phyloP scores from a whole-genome alignment of 1,284 basidiomycete genomes.

The Leccinum pachyderme region DNA sequence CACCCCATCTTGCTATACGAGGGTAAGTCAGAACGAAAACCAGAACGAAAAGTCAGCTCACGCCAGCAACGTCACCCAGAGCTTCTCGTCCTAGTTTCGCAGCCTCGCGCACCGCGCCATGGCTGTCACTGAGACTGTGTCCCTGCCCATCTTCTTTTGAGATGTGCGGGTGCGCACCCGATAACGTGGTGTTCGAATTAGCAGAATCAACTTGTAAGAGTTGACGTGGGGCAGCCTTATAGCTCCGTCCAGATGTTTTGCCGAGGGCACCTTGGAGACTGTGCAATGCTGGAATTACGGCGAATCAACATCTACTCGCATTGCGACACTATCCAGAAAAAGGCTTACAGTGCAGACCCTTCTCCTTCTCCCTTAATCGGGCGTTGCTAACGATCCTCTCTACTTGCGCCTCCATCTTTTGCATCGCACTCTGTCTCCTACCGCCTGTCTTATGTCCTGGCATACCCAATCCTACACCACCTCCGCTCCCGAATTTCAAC shows the following conservation, averaged over 20 bases:
- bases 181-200: conserved; percentile 48
- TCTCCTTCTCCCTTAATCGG: conserved; percentile 81
- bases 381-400: conserved; percentile 95
- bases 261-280: conserved; percentile 95
- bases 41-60: conserved; percentile 28
- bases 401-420: conserved; percentile 96
- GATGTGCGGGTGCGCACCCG: conserved; percentile 56
- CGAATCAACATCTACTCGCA: conserved; percentile 10
- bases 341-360: conserved; percentile 64
- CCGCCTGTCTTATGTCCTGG: conserved; percentile 58
- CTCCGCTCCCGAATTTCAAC: conserved; percentile 80
- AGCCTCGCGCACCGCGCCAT: conserved; percentile 65
- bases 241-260: conserved; percentile 87
- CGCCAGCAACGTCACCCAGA: conserved; percentile 54
- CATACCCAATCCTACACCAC: conserved; percentile 68
- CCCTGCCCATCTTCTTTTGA: conserved; percentile 47
- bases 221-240: conserved; percentile 94
- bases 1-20: conserved; percentile 49
- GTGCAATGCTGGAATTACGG: conserved; percentile 52
- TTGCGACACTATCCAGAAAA: neutral
- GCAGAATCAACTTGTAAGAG: conserved; percentile 81
- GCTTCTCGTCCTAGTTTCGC: conserved; percentile 71
- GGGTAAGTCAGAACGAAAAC: neutral
- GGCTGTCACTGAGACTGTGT: conserved; percentile 37
- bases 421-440: conserved; percentile 90